Percentiles rank a stretch among this genome's conserved stretches.
These are phyloP conservation scores for Nicotiana rustica DNA, from an alignment of 305 asterid genomes.

Conservation along the genomic window DNA sequence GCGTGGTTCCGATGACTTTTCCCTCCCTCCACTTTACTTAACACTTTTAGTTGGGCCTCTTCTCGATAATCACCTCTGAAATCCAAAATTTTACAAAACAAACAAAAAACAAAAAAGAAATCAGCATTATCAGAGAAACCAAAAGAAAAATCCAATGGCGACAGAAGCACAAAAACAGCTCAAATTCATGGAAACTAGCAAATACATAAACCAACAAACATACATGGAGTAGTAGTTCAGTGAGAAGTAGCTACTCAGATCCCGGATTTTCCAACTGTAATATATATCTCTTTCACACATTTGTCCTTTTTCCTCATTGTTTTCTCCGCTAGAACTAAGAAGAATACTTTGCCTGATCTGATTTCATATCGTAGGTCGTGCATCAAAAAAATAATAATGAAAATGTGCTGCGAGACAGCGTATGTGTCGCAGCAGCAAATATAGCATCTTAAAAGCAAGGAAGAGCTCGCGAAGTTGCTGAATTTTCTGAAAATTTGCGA, in stretches of 20 bases:
- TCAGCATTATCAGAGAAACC: neutral
- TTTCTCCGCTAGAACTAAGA: neutral
- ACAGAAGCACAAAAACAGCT: neutral
- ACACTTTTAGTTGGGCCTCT: neutral
- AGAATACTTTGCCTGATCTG: conserved; percentile 10
- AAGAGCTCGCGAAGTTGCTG: neutral
- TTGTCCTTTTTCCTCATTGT: neutral
- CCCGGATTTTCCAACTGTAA: neutral
- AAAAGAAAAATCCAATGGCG: neutral
- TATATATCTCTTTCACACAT: neutral
- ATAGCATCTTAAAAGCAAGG: conserved; percentile 1
- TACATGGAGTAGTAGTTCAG: neutral
- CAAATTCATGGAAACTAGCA: neutral
- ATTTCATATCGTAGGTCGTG: conserved; percentile 5
- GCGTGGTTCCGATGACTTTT: conserved; percentile 1
- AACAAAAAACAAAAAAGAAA: neutral
- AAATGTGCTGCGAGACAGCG: neutral
- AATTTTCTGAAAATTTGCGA: neutral
- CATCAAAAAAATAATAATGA: neutral
- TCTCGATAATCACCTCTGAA: conserved; percentile 17
- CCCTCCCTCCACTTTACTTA: conserved; percentile 22
- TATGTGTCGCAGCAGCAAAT: neutral
- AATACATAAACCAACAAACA: neutral
- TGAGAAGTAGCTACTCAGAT: conserved; percentile 5
- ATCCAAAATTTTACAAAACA: neutral